Evolutionary conservation across 495 filamentous ascomycete species (phyloP).

Genomic region (Opeltia flavorubescens): DNA sequence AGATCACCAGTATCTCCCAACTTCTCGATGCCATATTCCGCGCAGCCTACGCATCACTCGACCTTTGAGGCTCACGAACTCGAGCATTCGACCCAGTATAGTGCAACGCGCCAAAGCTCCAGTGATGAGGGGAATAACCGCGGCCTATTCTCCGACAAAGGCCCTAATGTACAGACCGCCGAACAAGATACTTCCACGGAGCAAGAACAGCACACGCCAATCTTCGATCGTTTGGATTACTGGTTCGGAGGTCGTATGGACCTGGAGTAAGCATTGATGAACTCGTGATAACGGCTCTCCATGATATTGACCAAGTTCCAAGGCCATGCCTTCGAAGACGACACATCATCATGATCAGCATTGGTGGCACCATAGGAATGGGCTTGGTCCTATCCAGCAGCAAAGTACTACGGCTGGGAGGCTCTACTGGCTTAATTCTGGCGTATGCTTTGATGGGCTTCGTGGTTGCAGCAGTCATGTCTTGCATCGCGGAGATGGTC

Average conservation of each 20-base stretch:
- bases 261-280: neutral
- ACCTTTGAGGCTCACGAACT: neutral
- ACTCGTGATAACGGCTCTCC: neutral
- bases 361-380: constrained; percentile 22
- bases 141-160: neutral
- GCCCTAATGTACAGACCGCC: neutral
- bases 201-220: neutral
- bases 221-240: neutral
- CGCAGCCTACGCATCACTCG: neutral
- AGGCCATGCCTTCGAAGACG: neutral
- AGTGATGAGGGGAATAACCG: neutral
- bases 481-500: constrained; percentile 24
- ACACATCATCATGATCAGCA: constrained; percentile 10
- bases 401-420: constrained; percentile 16
- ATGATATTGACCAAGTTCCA: neutral
- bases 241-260: neutral
- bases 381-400: constrained; percentile 23
- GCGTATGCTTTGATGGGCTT: constrained; percentile 20
- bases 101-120: neutral
- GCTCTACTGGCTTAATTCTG: constrained; percentile 19
- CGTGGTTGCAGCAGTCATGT: constrained; percentile 22
- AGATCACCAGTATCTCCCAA: neutral
- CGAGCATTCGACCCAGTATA: neutral
- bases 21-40: neutral
- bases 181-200: neutral